Evolutionary conservation across 228 moss, liverwort and hornwort genomes (phyloP).

Genomic region (Sphagnum magellanicum): DNA sequence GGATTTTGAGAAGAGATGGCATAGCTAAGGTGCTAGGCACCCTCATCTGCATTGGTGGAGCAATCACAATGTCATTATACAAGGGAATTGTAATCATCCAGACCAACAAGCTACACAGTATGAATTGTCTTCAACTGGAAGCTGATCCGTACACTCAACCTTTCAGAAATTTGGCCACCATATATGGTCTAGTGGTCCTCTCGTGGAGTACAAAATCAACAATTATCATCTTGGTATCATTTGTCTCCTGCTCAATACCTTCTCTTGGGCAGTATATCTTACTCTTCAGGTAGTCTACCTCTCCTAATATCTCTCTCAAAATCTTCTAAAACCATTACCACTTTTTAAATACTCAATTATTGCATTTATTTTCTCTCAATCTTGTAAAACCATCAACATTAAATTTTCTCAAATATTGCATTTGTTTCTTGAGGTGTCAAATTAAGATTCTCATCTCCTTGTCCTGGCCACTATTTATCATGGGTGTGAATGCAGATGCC

Average conservation of each 20-base stretch:
- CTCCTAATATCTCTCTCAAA: not conserved
- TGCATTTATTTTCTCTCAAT: not conserved
- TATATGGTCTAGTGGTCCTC: conserved; percentile 1
- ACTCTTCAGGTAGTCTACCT: conserved; percentile 21
- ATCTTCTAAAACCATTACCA: not conserved
- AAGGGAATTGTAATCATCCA: conserved; percentile 1
- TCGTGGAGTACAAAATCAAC: not conserved
- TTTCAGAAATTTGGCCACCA: conserved; percentile 10
- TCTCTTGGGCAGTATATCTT: conserved; percentile 31
- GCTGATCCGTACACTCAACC: conserved; percentile 6
- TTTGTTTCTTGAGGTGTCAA: not conserved
- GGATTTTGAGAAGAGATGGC: not conserved
- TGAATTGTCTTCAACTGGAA: not conserved
- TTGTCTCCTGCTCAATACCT: conserved; percentile 17
- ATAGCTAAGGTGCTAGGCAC: conserved; percentile 2
- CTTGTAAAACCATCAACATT: not conserved
- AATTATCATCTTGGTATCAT: conserved; percentile 17
- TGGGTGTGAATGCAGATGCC: not conserved
- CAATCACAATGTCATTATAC: not conserved
- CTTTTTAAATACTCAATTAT: not conserved
- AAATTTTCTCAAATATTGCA: not conserved
- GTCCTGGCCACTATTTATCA: too few relatives aligned
- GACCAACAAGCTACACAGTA: not conserved
- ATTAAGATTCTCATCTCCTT: too few relatives aligned
- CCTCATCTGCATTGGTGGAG: conserved; percentile 2